These are phyloP conservation scores for Neospora caninum DNA, from an alignment of 169 alveolate genomes.

Conservation along the genomic window DNA sequence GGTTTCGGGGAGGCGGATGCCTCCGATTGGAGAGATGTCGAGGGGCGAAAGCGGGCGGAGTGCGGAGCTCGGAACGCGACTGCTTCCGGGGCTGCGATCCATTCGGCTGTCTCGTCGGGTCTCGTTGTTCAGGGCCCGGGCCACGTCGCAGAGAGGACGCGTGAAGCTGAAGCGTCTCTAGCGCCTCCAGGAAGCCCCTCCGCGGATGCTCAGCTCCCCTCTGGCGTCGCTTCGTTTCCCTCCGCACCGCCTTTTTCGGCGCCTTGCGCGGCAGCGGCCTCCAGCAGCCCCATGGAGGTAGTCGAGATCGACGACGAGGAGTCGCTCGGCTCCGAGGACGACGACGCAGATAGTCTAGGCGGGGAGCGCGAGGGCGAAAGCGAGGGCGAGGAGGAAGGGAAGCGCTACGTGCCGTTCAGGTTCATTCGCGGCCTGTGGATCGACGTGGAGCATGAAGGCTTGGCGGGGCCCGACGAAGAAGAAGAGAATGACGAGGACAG, in stretches of 20 bases:
- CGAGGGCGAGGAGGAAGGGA: not conserved
- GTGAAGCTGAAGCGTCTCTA: too few species aligned
- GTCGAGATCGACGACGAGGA: not conserved
- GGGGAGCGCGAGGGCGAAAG: not conserved
- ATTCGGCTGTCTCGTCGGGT: too few species aligned
- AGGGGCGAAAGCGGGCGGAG: too few species aligned
- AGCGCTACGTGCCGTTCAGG: not conserved
- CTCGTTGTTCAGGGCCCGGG: too few species aligned
- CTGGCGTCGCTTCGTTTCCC: not conserved
- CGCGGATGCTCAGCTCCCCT: not conserved
- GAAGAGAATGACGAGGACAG: not conserved
- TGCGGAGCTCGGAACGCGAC: too few species aligned
- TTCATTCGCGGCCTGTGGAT: conserved; percentile 22
- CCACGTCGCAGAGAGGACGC: too few species aligned
- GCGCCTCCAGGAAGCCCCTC: not conserved
- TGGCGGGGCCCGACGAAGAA: not conserved
- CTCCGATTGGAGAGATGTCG: too few species aligned
- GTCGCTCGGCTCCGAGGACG: conserved; percentile 13
- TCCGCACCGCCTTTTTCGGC: not conserved
- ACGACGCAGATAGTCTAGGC: not conserved
- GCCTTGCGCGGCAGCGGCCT: not conserved
- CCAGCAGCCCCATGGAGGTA: not conserved
- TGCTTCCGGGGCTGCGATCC: too few species aligned
- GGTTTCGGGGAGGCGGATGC: too few species aligned
- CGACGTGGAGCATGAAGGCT: not conserved